phyloP scores from a whole-genome alignment of 108 stramenopile genomes.

The Schizochytrium sp. region DNA sequence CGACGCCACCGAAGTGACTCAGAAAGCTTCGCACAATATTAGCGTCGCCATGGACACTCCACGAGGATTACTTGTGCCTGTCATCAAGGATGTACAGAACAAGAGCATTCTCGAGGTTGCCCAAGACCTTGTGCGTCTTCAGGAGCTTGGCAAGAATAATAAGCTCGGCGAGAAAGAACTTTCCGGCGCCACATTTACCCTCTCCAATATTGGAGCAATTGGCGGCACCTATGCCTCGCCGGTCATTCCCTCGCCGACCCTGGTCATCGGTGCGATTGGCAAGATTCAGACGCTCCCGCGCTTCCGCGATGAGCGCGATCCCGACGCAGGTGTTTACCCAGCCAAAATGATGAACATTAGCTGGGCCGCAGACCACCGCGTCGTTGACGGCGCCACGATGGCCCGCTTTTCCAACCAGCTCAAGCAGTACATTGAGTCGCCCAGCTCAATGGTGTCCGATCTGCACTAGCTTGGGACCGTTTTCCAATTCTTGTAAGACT shows the following conservation, averaged over 20 bases:
- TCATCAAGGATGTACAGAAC: conserved; percentile 62
- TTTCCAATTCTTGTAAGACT: too few species aligned
- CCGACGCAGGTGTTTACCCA: conserved; percentile 52
- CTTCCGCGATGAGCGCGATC: conserved; percentile 41
- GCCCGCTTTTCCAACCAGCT: conserved; percentile 46
- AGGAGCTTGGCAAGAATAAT: conserved; percentile 33
- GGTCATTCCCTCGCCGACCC: conserved; percentile 75
- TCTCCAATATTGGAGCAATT: conserved; percentile 94
- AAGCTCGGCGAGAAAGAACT: conserved; percentile 66
- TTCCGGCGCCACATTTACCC: conserved; percentile 71
- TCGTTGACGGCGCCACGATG: conserved; percentile 93
- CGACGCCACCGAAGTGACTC: conserved; percentile 53
- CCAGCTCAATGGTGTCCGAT: conserved; percentile 35
- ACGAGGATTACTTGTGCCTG: conserved; percentile 83
- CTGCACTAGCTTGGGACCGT: background rate
- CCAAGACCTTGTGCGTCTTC: conserved; percentile 64
- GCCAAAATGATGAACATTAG: conserved; percentile 72
- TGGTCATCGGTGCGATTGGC: conserved; percentile 93
- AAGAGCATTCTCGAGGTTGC: conserved; percentile 73
- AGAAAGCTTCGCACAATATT: conserved; percentile 77
- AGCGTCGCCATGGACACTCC: conserved; percentile 95
- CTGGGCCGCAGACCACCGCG: conserved; percentile 95
- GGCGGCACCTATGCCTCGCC: conserved; percentile 90
- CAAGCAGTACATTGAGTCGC: conserved; percentile 50
- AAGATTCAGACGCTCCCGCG: conserved; percentile 78